Evolutionary conservation across 441 rosid genomes (phyloP), one percentile per base, ranked within the genome.

Genomic region (Erysimum cheiri): DNA sequence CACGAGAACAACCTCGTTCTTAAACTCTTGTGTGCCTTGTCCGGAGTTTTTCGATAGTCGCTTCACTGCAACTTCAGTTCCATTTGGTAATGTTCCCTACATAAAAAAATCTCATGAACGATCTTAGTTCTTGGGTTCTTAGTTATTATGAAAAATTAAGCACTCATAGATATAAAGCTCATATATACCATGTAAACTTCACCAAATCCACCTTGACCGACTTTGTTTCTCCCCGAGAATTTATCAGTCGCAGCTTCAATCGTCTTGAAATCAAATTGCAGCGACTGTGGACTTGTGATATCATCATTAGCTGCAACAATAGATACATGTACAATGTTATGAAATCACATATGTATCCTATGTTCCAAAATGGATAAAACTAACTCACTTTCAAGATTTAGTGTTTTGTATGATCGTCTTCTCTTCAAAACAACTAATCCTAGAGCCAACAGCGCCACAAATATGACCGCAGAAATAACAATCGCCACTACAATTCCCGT

Each of bases 141-240:
- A 19, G 22, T 19, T 19, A 19, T 19, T 19, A 19, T 19, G 22
- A 19, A 6, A 22, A 56, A 31, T 6, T 6, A 53, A 33, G 4
- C n/a, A 54, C 1, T 41, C 28, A 14, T 41, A 41, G 46, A 53
- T 32, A 32, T 8, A 52, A 0, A 50, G 13, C 9, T 4, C 12
- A 32, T 1, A 22, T 54, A 52, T 77, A 80, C 83, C 77, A 70
- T 77, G 68, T 80, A 75, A 52, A 82, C 85, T 37, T 69, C 74
- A 63, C 84, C 85, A 75, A 82, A 82, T 46, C 84, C 86, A n/a
- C 86, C 84, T 67, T 63, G 59, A 4, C 84, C 79, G 0, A 83
- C 60, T 64, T 66, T 78, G 50, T 83, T 82, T 3, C 35, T 52
- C 14, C 2, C 35, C 0, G 75, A 71, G 47, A 83, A 83, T n/a